Base-by-base conservation (phyloP, 768 basidiomycete genomes). In the Xerocomellus amylosporus region DNA sequence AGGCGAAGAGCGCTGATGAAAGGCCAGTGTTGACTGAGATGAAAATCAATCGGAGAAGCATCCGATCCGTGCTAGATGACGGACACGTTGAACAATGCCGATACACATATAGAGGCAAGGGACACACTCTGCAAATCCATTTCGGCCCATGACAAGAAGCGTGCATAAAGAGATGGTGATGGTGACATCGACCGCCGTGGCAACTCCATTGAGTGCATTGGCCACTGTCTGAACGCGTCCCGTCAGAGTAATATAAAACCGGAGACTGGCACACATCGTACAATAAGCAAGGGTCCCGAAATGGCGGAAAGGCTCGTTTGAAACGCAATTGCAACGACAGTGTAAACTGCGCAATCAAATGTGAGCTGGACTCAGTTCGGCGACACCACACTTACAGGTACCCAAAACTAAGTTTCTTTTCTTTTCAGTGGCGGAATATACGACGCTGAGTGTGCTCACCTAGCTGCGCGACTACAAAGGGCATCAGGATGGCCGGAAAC, bases 11-110 rank as follows among this genome's bases (percentile, higher is more conserved):
- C 4, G 63, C 60, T 2, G 60, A 66, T 8, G 55, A 68, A 30
- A 65, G 64, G 1, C 68, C 62, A 5, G 67, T 58, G 42, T 66
- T 64, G 44, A 61, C 60, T 31, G 62, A 64, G 46, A 62, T 62
- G 49, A 69, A 55, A 37, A 68, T 64, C 54, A 68, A 5, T n/a
- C 66, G 56, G 26, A 53, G 50, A 59, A 67, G 53, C 55, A 63
- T 64, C 15, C 36, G 59, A 45, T 66, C 67, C 20, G 64, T 69
- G 43, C 66, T 65, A 33, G 34, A 45, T 26, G 47, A 50, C 5
- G 8, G 9, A 13, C 55, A 39, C 47, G 51, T 51, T 49, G 49
- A 46, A 38, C 34, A 10, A 34, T 14, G 45, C 12, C 43, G 42
- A 39, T 26, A 34, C 36, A 4, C 36, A 24, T 15, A 24, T n/a